These are phyloP conservation scores for Excoecaria agallocha DNA, from an alignment of 345 rosid species.

Conservation along the genomic window DNA sequence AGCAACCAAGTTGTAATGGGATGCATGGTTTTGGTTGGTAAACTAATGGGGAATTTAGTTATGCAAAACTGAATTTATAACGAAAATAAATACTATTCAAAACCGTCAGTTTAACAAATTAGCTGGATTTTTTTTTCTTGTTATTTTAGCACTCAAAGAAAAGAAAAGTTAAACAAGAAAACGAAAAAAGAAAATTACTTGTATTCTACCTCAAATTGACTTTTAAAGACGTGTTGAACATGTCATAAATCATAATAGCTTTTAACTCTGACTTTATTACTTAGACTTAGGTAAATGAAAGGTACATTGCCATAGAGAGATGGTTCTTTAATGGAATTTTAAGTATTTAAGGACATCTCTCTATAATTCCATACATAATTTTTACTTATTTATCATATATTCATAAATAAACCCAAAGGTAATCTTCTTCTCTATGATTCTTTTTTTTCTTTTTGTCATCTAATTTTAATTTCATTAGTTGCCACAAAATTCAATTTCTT, in stretches of 20 bases:
- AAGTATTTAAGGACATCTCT: slow-evolving; percentile 19
- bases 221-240: slow-evolving; percentile 32
- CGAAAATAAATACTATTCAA: background rate
- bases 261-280: slow-evolving; percentile 26
- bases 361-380: background rate
- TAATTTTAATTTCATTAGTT: no score
- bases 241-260: slow-evolving; percentile 18
- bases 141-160: background rate
- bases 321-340: slow-evolving; percentile 14
- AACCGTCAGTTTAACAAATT: background rate
- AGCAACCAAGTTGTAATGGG: background rate
- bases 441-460: background rate
- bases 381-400: no score
- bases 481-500: no score
- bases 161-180: background rate
- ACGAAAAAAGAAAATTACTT: slow-evolving; percentile 17
- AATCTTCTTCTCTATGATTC: background rate
- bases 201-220: slow-evolving; percentile 24
- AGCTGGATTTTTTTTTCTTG: background rate
- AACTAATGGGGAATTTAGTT: background rate
- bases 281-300: slow-evolving; percentile 26
- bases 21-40: background rate
- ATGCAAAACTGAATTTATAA: background rate
- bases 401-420: background rate
- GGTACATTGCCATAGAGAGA: background rate